Base-by-base conservation (phyloP, 371 early-diverging fungal genomes). In the Mucor piriformis region DNA sequence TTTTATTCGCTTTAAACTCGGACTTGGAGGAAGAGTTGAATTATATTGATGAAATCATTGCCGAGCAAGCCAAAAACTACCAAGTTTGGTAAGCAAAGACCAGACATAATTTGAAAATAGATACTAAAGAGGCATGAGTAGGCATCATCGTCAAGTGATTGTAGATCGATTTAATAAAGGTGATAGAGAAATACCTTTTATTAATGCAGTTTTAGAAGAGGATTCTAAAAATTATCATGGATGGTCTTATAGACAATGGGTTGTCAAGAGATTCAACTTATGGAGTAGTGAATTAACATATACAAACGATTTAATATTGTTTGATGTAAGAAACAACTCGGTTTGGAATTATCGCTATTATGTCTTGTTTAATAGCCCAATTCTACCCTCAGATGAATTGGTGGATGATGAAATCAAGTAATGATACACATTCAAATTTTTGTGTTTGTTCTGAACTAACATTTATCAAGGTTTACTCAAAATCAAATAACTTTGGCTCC, bases 201-300 rank as follows among this genome's bases (percentile, higher is more conserved):
- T 95, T 38, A 84, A 87, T 38, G 37, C 54, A 3, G 79, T 92
- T 18, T 64, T 98, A 25, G 85, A 80, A 33, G 81, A 83, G 8
- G 99, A 97, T 59, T 81, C 93, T n/a, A 98, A 98, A 68, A 98
- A 98, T 69, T 97, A 96, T 70, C 99, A 98, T 73, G 95, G 94
- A 3, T 98, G 99, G 99, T 81, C 91, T 0, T 96, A 69, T 60
- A 88, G 96, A 43, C 98, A 98, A 70, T 97, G 96, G 94, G 81
- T 97, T 16, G 83, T 96, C 11, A 69, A 66, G 18, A 68, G 75
- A 12, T 95, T 93, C 65, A 68, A 77, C n/a, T 68, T 90, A 43
- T 97, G 93, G 93, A 80, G 85, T 18, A 71, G 74, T 20, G 98
- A 98, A 71, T 59, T 94, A 46, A 51, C 38, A 1, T 93, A 88